Evolutionary conservation across 768 basidiomycete genomes (phyloP).

Genomic region (Russula foetens): DNA sequence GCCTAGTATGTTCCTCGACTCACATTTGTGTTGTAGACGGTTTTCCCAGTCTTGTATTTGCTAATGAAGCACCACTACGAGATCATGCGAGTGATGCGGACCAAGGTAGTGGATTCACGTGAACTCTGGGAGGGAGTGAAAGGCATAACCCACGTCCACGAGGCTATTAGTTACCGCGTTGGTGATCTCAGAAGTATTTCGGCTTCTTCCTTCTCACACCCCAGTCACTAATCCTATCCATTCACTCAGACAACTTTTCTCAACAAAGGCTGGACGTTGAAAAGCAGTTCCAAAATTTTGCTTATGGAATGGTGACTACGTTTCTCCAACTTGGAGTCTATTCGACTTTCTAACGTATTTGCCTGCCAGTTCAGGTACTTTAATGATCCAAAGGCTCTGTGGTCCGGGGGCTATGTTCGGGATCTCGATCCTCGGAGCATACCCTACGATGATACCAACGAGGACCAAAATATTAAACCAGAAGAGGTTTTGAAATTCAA

Average conservation of each 20-base stretch:
- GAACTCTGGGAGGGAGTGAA: background rate
- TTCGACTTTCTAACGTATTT: background rate
- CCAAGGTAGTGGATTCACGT: background rate
- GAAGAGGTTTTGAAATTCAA: background rate
- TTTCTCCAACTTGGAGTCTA: background rate
- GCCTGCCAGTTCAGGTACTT: constrained; percentile 2
- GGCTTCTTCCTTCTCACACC: no score
- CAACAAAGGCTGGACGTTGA: constrained; percentile 19
- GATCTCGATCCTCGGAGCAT: background rate
- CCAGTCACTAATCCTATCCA: background rate
- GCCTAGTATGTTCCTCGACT: background rate
- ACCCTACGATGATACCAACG: constrained; percentile 1
- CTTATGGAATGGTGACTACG: constrained; percentile 21
- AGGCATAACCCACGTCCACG: background rate
- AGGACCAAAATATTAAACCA: constrained; percentile 3
- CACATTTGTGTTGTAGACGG: background rate
- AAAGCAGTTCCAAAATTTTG: constrained; percentile 22
- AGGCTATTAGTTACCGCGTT: background rate
- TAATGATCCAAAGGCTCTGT: background rate
- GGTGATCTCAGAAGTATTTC: background rate
- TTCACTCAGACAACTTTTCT: constrained; percentile 16
- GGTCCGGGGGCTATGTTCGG: background rate
- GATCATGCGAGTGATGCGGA: constrained; percentile 11
- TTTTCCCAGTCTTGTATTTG: constrained; percentile 17
- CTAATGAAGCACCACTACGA: constrained; percentile 20